Evolutionary conservation across 306 rosid species (phyloP).

Genomic region (Malus sieversii): DNA sequence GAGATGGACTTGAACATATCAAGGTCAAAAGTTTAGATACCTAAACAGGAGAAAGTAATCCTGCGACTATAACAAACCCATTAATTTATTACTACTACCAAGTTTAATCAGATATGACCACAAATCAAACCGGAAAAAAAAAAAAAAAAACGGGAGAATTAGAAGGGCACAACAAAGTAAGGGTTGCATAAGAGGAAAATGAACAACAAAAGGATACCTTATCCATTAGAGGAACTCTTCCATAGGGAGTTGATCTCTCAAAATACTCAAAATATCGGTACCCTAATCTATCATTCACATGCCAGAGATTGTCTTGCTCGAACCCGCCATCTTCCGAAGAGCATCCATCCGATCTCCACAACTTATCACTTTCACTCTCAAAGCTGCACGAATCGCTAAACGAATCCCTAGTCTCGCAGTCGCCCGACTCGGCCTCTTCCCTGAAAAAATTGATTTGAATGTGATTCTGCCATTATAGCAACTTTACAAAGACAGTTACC

Average conservation of each 20-base stretch:
- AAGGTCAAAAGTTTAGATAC: conserved; percentile 38
- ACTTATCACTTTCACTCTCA: conserved; percentile 77
- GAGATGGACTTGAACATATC: conserved; percentile 12
- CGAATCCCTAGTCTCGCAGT: conserved; percentile 71
- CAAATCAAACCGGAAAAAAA: conserved; percentile 2
- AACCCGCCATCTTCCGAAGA: conserved; percentile 84
- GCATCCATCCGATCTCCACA: conserved; percentile 74
- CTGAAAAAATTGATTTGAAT: conserved; percentile 26
- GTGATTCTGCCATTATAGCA: neutral
- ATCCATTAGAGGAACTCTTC: conserved; percentile 90
- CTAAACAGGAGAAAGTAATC: conserved; percentile 13
- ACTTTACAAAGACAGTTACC: neutral
- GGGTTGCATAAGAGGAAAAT: conserved; percentile 6
- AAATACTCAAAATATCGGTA: conserved; percentile 65
- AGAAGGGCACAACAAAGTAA: neutral
- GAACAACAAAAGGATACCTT: conserved; percentile 41
- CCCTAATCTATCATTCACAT: conserved; percentile 65
- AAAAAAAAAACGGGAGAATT: neutral
- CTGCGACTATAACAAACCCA: neutral
- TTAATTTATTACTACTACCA: neutral
- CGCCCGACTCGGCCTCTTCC: conserved; percentile 69
- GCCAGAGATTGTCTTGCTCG: conserved; percentile 53
- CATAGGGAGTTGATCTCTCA: conserved; percentile 93
- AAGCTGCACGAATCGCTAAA: conserved; percentile 73
- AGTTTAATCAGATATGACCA: conserved; percentile 2